Conservation (phyloP, 495 filamentous ascomycete species). For the Penicillium tannophilum region DNA sequence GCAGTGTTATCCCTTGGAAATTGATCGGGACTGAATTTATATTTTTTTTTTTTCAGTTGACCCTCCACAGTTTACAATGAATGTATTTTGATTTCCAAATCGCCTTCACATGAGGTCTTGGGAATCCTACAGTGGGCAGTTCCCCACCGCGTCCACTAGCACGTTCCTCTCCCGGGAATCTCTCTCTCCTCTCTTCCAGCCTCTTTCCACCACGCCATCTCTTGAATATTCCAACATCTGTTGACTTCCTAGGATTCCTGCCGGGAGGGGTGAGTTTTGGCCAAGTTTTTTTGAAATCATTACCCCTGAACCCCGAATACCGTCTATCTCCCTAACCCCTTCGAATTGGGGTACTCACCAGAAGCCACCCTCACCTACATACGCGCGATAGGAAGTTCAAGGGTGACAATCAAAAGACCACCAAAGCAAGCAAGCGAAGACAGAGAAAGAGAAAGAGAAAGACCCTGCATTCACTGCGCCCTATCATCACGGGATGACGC, state of each 20-base stretch:
- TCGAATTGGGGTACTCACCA: background rate
- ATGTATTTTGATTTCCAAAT: too few relatives aligned
- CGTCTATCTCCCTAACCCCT: background rate
- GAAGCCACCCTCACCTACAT: background rate
- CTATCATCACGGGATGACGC: slow-evolving; percentile 40
- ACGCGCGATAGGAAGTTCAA: background rate
- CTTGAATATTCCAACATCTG: background rate
- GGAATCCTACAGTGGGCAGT: background rate
- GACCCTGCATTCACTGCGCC: background rate
- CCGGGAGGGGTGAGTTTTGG: background rate
- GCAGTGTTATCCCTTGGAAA: too few relatives aligned
- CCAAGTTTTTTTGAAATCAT: background rate
- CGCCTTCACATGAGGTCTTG: background rate
- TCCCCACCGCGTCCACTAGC: slow-evolving; percentile 13
- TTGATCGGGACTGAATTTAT: too few relatives aligned
- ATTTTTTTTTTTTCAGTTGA: background rate
- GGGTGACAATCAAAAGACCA: background rate
- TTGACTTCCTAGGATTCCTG: background rate
- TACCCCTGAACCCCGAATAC: background rate
- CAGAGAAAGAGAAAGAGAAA: background rate
- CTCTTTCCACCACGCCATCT: background rate
- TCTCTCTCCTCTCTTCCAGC: slow-evolving; percentile 29
- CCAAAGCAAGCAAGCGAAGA: background rate
- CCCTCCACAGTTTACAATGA: too few relatives aligned
- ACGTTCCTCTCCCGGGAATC: slow-evolving; percentile 30